phyloP scores from a whole-genome alignment of 352 stramenopile species.

The Globisporangium recalcitrans region DNA sequence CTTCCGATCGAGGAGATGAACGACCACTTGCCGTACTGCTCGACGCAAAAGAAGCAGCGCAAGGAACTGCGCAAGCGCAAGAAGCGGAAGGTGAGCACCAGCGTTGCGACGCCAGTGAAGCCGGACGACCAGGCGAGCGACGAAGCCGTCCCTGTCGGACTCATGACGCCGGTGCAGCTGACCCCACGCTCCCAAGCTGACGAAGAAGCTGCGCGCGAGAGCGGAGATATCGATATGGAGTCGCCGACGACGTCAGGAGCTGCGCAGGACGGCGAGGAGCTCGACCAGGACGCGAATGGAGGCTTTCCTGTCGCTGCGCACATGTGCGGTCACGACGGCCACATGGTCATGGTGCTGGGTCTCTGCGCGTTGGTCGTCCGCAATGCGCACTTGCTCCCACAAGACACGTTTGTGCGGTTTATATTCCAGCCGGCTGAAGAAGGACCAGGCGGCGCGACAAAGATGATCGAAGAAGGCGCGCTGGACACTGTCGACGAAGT shows the following conservation, averaged over 20 bases:
- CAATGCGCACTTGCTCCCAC: conserved; percentile 62
- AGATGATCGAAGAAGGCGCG: conserved; percentile 93
- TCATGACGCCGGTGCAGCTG: background rate
- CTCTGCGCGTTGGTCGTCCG: conserved; percentile 74
- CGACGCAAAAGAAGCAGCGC: conserved; percentile 50
- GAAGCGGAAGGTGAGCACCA: conserved; percentile 38
- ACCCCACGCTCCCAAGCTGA: background rate
- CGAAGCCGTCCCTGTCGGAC: background rate
- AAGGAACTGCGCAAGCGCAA: conserved; percentile 63
- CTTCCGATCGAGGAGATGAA: conserved; percentile 89
- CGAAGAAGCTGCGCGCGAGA: conserved; percentile 3
- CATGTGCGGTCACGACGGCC: conserved; percentile 94
- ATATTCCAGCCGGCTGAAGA: conserved; percentile 97
- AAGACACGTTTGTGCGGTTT: conserved; percentile 83
- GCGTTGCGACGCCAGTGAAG: background rate
- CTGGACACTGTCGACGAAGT: conserved; percentile 82
- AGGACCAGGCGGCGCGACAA: conserved; percentile 84
- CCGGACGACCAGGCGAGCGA: background rate
- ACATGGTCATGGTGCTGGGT: conserved; percentile 94
- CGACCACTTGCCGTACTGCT: conserved; percentile 73
- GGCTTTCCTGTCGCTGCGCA: conserved; percentile 55
- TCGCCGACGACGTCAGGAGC: conserved; percentile 10
- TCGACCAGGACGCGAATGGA: conserved; percentile 12
- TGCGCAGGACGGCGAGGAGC: conserved; percentile 32
- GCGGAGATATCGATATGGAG: conserved; percentile 22